Conservation (phyloP, 1,139 yeast genomes). For the Candida sp. region DNA sequence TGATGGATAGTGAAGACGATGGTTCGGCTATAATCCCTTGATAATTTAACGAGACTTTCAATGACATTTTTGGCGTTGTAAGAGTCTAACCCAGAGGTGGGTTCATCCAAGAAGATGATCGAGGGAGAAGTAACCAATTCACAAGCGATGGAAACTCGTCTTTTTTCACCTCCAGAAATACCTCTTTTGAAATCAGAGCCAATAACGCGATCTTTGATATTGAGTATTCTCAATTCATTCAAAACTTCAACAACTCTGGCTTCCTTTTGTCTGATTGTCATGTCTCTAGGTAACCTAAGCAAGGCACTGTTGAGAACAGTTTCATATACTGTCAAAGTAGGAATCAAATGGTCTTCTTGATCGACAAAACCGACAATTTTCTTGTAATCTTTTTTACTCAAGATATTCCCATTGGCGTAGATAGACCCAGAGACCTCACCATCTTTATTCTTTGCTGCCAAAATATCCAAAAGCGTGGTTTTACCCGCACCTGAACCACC, state of each 20-base stretch:
- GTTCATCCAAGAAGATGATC: slow-evolving; percentile 78
- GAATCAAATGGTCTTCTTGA: slow-evolving; percentile 88
- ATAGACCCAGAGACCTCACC: slow-evolving; percentile 68
- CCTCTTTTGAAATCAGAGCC: slow-evolving; percentile 92
- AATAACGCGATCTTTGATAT: slow-evolving; percentile 79
- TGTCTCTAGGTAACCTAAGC: slow-evolving; percentile 74
- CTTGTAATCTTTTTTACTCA: slow-evolving; percentile 43
- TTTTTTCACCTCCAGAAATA: slow-evolving; percentile 90
- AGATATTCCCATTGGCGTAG: slow-evolving; percentile 65
- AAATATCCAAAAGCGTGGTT: slow-evolving; percentile 84
- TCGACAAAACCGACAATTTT: slow-evolving; percentile 94
- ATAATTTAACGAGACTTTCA: slow-evolving; percentile 77
- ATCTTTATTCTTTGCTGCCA: slow-evolving; percentile 82
- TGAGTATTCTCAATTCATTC: slow-evolving; percentile 77
- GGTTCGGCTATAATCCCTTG: slow-evolving; percentile 79
- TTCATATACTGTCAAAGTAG: slow-evolving; percentile 93
- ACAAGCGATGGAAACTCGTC: slow-evolving; percentile 88
- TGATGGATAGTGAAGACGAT: slow-evolving; percentile 93
- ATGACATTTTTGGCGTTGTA: slow-evolving; percentile 91
- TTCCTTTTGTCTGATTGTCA: slow-evolving; percentile 72
- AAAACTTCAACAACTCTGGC: slow-evolving; percentile 82
- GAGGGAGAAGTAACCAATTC: slow-evolving; percentile 86
- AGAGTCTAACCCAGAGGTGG: slow-evolving; percentile 93
- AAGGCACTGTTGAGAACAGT: slow-evolving; percentile 92
- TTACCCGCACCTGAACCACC: slow-evolving; percentile 99